Evolutionary conservation across 2,329 filamentous ascomycete genomes (phyloP).

Genomic region (Aspergillus flavus): DNA sequence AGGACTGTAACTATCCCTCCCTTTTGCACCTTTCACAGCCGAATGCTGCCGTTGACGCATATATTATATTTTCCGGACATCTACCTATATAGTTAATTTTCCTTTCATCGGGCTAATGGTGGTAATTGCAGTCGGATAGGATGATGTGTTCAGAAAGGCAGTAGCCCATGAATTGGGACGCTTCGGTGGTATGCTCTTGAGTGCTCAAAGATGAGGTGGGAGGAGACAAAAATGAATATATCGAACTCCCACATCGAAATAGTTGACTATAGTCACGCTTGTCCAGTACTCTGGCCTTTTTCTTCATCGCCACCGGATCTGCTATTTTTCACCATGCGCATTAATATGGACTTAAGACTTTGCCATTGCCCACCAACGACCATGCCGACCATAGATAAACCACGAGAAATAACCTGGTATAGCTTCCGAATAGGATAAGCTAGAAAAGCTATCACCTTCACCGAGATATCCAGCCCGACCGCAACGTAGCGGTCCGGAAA

Average conservation of each 20-base stretch:
- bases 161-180: no score
- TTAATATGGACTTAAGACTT: neutral
- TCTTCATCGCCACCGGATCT: neutral
- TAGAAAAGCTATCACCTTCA: neutral
- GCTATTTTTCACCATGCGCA: neutral
- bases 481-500: conserved; percentile 5
- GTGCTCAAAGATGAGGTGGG: no score
- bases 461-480: neutral
- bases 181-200: no score
- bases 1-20: no score
- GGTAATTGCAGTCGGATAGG: no score
- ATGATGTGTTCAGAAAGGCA: no score
- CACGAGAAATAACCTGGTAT: neutral
- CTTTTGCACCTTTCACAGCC: no score
- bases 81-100: no score
- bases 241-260: neutral
- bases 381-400: neutral
- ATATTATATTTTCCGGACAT: no score
- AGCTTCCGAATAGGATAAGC: neutral
- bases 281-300: neutral
- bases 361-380: neutral
- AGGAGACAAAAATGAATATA: no score
- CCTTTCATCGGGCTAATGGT: no score
- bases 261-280: neutral
- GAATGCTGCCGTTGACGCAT: no score